These are phyloP conservation scores for Anthracocystis setariae DNA, from an alignment of 1,284 basidiomycete species.

Conservation along the genomic window DNA sequence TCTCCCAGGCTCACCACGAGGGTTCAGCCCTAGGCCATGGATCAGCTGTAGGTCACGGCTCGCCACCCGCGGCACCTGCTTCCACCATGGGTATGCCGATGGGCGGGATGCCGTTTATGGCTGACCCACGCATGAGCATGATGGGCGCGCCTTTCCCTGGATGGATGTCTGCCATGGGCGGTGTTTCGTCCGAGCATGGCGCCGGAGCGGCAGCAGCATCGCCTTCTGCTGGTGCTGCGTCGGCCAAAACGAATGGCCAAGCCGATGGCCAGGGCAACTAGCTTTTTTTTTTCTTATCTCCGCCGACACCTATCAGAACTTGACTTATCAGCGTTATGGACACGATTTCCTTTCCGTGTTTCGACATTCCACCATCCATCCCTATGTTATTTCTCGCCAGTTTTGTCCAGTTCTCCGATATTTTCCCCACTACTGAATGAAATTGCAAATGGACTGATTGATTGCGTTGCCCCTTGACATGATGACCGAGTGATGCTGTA, in stretches of 20 bases:
- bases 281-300: no score
- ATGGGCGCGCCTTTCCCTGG: conserved; percentile 47
- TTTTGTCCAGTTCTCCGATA: conserved; percentile 2
- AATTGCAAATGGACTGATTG: conserved; percentile 4
- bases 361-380: no score
- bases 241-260: conserved; percentile 35
- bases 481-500: conserved; percentile 1
- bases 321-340: not conserved
- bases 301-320: no score
- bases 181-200: conserved; percentile 22
- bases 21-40: conserved; percentile 35
- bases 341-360: not conserved
- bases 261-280: conserved; percentile 15
- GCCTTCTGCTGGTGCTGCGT: conserved; percentile 17
- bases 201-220: conserved; percentile 22
- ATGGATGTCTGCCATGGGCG: conserved; percentile 38
- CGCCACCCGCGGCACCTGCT: conserved; percentile 20
- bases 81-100: conserved; percentile 44
- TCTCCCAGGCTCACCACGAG: conserved; percentile 42
- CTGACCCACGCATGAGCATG: conserved; percentile 56
- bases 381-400: not conserved
- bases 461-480: not conserved
- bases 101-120: conserved; percentile 49
- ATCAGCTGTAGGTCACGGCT: conserved; percentile 37
- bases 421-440: conserved; percentile 2